Evolutionary conservation across 305 asterid species (phyloP), one percentile per base, ranked within the genome.

Genomic region (Fraxinus angustifolia): DNA sequence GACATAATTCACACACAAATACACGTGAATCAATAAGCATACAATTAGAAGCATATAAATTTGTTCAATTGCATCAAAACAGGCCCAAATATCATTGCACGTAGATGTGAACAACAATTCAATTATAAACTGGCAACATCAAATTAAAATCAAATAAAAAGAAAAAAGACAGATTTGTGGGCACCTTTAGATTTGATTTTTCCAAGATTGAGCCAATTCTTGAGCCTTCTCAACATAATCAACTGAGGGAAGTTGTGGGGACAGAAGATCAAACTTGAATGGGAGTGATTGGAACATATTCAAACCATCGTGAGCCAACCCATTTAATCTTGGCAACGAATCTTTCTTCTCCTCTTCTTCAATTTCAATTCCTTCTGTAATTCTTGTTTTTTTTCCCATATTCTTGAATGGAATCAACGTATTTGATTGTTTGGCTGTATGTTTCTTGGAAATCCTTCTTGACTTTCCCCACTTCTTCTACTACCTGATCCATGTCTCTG

Each of bases 251-350:
- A 93, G 91, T 73, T 96, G 98, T 4, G 97, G 98, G 53, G 96
- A 97, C 81, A 96, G 92, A 67, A 96, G 96, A 89, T 96, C 99
- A 45, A 96, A 96, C 84, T 92, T 86, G 88, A 92, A 94, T 21
- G 91, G 96, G 77, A 91, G 93, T 0, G 97, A 91, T 81, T 91
- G 92, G 76, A 96, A 90, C 80, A 78, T 48, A 82, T 82, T 89
- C 73, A 92, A 74, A 75, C 94, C 93, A 90, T 96, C 98, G 83
- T 96, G 99, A 78, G 96, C 97, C 45, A 93, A 83, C 48, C 99
- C 97, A 76, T 96, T 96, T 80, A 94, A 90, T 87, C 99, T 91
- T 11, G 96, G 97, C 85, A 96, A 85, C 10, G 99, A 96, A 81
- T 90, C 85, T 84, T 90, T 90, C 80, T 85, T 86, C 84, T 78